These are phyloP conservation scores for Amanita exitialis DNA, from an alignment of 768 basidiomycete genomes.

Conservation along the genomic window DNA sequence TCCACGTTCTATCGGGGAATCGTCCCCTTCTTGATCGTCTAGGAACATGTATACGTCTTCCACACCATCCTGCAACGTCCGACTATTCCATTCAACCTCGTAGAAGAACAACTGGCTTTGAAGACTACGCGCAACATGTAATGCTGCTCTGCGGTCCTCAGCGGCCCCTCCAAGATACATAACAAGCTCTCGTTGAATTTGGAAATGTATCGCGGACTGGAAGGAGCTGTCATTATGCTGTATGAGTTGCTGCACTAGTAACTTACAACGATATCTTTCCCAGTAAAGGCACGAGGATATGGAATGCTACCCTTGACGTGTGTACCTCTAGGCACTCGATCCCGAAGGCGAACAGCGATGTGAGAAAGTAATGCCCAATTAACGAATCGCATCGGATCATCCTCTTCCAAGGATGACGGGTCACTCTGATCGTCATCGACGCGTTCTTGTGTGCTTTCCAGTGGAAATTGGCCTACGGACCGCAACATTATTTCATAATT, in stretches of 20 bases:
- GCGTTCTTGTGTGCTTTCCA: background rate
- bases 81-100: conserved; percentile 92
- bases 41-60: conserved; percentile 93
- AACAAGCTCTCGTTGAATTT: conserved; percentile 77
- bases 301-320: conserved; percentile 93
- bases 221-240: background rate
- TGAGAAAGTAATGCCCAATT: conserved; percentile 84
- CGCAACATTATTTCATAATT: background rate
- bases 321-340: conserved; percentile 78
- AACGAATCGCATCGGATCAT: conserved; percentile 67
- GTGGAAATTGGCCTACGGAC: conserved; percentile 2
- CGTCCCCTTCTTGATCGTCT: conserved; percentile 65
- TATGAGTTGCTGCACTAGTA: background rate
- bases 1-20: conserved; percentile 49
- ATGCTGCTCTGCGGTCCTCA: conserved; percentile 71
- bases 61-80: conserved; percentile 73
- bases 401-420: conserved; percentile 31
- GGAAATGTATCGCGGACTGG: conserved; percentile 80
- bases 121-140: conserved; percentile 82
- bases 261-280: conserved; percentile 86
- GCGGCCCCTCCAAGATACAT: conserved; percentile 66
- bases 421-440: background rate
- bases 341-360: conserved; percentile 80
- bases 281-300: conserved; percentile 86
- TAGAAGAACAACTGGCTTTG: conserved; percentile 93